Evolutionary conservation across 768 basidiomycete genomes (phyloP), one percentile per base, ranked within the genome.

Genomic region (Amanita jacksonii): DNA sequence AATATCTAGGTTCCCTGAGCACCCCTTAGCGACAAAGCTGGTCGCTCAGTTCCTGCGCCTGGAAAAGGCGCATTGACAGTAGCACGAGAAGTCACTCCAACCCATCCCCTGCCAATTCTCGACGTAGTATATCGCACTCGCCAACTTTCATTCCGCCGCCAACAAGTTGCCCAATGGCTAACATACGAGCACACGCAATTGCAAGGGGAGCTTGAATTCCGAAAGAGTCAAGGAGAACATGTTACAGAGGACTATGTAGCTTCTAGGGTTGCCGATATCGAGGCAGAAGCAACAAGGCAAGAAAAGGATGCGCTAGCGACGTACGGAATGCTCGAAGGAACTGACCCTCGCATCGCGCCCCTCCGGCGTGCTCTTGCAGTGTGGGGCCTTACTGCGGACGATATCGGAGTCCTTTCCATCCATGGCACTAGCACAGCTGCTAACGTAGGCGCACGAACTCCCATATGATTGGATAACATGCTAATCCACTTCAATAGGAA

Each of bases 11-110:
- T 28, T 12, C 8, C 22, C 15, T 45, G 7, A 33, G 5, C 8
- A 37, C 31, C 41, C 33, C 59, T 33, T 52, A 94, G 87, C 53
- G 96, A 99, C 71, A 99, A 99, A 67, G 94, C 96, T 48, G 96
- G 96, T 13, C 91, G 96, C 39, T 97, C 93, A 3, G 81, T 99
- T 45, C 96, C 96, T 35, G 96, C 96, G 48, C 96, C 96, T 38
- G 96, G 96, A 45, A 82, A 83, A 47, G 96, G 96, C 52, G 86
- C 91, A 20, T 76, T 99, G 30, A 78, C 81, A 8, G 79, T 93
- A 45, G 96, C 91, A 10, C 76, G 91, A 49, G 81, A 98, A 67
- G 66, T 94, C 34, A 71, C 81, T 6, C 76, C 85, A 2, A 83
- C 85, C 55, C 75, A 85, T 46, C 79, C 89, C 25, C 68, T 83